phyloP scores from a whole-genome alignment of 2,329 filamentous ascomycete genomes.

The Penicillium sclerotigenum region DNA sequence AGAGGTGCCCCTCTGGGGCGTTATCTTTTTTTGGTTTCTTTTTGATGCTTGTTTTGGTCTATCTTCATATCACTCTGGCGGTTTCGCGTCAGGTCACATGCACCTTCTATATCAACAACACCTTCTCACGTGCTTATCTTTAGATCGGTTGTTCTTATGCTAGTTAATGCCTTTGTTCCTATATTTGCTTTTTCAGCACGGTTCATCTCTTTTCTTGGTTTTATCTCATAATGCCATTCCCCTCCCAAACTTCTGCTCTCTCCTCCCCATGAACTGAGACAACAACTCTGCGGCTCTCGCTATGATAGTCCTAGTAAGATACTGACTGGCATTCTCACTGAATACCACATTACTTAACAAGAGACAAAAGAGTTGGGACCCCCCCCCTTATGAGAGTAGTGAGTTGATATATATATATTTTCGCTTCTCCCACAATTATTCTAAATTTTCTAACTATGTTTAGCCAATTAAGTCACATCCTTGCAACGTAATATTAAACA shows the following conservation, averaged over 20 bases:
- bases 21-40: neutral
- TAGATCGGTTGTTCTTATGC: neutral
- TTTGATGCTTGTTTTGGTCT: neutral
- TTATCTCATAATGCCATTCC: neutral
- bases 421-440: too few relatives aligned
- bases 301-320: neutral
- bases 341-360: accelerated
- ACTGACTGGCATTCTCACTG: too few relatives aligned
- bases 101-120: neutral
- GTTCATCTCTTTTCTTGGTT: too few relatives aligned
- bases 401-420: neutral
- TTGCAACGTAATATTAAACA: too few relatives aligned
- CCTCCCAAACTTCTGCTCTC: neutral
- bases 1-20: neutral
- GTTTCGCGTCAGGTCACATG: neutral
- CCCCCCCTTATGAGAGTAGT: too few relatives aligned
- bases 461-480: neutral
- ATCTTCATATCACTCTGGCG: neutral
- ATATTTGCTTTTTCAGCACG: neutral
- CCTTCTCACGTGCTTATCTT: neutral
- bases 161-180: too few relatives aligned
- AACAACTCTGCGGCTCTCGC: too few relatives aligned
- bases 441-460: neutral
- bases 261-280: too few relatives aligned
- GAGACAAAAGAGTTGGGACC: accelerated